Base-by-base conservation (phyloP, 1,139 yeast species). In the Protomyces inouyei region DNA sequence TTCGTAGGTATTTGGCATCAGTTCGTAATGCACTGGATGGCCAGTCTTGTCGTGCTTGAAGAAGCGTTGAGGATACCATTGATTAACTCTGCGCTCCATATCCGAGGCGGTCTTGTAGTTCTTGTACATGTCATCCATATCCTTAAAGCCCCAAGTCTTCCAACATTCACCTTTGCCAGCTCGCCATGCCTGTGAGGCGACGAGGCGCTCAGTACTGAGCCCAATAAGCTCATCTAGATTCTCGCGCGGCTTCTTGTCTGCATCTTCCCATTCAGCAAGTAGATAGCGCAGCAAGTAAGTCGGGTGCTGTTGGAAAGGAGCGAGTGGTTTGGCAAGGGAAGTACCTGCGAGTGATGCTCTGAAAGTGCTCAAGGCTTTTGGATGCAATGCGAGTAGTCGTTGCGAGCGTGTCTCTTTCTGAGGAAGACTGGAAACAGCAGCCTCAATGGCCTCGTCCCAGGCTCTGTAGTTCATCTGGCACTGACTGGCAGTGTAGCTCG, bases 231-330 rank as follows among this genome's bases (percentile, higher is more conserved):
- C 57, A 18, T 25, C n/a, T 40, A 59, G 52, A 32, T 59, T 43
- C 14, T 52, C 28, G 6, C 43, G 23, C 12, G 45, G 52, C 35
- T 40, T 52, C 1, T 37, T 57, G 28, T 52, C 52, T 12, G 40
- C 57, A 37, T 59, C 63, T 43, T 59, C 43, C 63, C 63, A 59
- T 9, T 59, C 43, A 8, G 63, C 63, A 36, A 59, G 32, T 3
- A 59, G 52, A 46, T 46, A 59, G 21, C 63, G 21, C 36, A 59
- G 52, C 25, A 59, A 56, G 43, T 51, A 52, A 9, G 63, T 59
- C 40, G 63, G 63, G 32, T 59, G 63, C 45, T 52, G 35, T 21
- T 59, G 63, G 14, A 59, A 59, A 3, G 53, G 52, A 8, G 57
- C 63, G 28, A 59, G 57, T n/a, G 56, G 63, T 25, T 25, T n/a